Evolutionary conservation across 192 early-diverging fungal species (phyloP), one percentile per base, ranked within the genome.

Genomic region (Irineochytrium annulatum): DNA sequence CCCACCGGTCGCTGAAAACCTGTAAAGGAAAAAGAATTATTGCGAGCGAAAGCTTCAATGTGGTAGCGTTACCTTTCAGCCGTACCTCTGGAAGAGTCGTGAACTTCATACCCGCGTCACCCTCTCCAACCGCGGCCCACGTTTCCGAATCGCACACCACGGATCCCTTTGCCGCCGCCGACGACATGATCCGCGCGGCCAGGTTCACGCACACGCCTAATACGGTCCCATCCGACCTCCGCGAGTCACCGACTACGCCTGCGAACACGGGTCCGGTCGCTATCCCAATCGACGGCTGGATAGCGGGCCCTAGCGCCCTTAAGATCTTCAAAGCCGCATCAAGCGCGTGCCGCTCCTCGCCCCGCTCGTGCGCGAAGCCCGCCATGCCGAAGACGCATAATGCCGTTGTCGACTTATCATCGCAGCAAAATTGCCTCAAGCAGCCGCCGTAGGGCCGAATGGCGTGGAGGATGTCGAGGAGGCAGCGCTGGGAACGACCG

Each of bases 291-390:
- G 30, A 14, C 19, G 63, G 8, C 1, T 43, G 58, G 20, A 67
- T 17, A 20, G 56, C 31, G 22, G n/a, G 13, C n/a, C 31, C 30
- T 6, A 65, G 48, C 1, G 34, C 24, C 13, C 13, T 6, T 17
- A 27, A 17, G 46, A 65, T 65, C 16, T 49, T 29, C 34, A 65
- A 32, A 20, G 63, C 55, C 1, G 63, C 63, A 11, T 46, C 56
- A 29, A 65, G 30, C 6, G 34, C 63, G 3, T 56, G 45, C 3
- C 45, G 4, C 13, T 35, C 14, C 46, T 65, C 63, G 8, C 63
- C 63, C 43, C 57, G 56, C 33, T 65, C 63, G 34, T 65, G 63
- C 0, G 63, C 55, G 31, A 65, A 65, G n/a, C 63, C 63, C 34
- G 56, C 63, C 14, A 65, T 43, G 1, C 63, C 63, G 55, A 53